Base-by-base conservation (phyloP, 306 rosid genomes). In the Gillenia trifoliata region DNA sequence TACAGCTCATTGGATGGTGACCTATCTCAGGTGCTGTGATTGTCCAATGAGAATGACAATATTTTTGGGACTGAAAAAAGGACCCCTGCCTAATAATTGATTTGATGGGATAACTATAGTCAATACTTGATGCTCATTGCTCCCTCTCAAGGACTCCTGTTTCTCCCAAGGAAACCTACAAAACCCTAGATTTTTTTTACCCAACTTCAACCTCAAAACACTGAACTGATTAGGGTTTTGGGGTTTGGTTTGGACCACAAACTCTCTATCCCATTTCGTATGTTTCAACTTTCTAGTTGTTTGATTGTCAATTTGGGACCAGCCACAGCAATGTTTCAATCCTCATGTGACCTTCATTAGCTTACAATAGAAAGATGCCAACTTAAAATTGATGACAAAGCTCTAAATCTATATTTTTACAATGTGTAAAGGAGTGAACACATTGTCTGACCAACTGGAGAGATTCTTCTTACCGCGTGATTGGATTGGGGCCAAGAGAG, bases 111-210 rank as follows among this genome's bases (percentile, higher is more conserved):
- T 71, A 33, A 45, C 75, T 76, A 75, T 77, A 81, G 72, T 28
- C 76, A 41, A 40, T 26, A 59, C 20, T 15, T 5, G 33, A 69
- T 70, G 71, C 28, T 25, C 67, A 29, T 63, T 87, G 92, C 85
- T 80, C 81, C 96, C 89, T 77, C 30, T 68, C 55, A 54, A 63
- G 56, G 75, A 78, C 63, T 73, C 89, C 87, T 90, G 96, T 90
- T 81, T 86, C 92, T 49, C 85, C 49, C 70, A 73, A 75, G 96
- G 96, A 88, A 80, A 79, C 92, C 85, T 78, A 59, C 68, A 63
- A 9, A 45, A 70, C 64, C 12, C 30, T n/a, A 61, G 16, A 63
- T 79, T 68, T 59, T 55, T 26, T 59, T 59, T 59, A 26, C 11
- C 64, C 31, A 26, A 59, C 34, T 59, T 25, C 11, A 59, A 25